Conservation (phyloP, 306 rosid species). For the Psophocarpus tetragonolobus region DNA sequence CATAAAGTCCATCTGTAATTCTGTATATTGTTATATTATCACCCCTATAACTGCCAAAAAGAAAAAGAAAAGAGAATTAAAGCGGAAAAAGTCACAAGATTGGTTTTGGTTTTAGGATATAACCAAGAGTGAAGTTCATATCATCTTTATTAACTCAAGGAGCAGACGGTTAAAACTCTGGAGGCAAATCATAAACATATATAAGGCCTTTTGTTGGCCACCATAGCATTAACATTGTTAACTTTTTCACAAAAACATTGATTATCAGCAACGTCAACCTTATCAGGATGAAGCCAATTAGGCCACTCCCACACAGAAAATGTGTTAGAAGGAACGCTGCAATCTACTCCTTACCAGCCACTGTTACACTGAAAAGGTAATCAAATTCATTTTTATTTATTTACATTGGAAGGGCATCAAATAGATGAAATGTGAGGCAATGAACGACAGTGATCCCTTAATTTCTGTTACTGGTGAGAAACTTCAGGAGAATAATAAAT, state of each 20-base stretch:
- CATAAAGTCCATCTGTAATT: conserved; percentile 73
- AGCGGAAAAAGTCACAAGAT: conserved; percentile 14
- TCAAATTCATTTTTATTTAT: conserved; percentile 37
- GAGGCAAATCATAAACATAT: conserved; percentile 85
- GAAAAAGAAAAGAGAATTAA: not conserved
- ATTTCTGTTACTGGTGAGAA: not conserved
- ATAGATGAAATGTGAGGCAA: not conserved
- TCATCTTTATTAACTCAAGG: conserved; percentile 68
- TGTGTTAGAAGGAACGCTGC: conserved; percentile 76
- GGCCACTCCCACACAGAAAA: conserved; percentile 86
- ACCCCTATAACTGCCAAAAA: conserved; percentile 63
- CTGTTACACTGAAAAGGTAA: conserved; percentile 66
- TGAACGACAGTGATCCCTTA: not conserved
- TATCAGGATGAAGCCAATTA: conserved; percentile 83
- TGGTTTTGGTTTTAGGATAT: conserved; percentile 23
- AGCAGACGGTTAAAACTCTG: conserved; percentile 84
- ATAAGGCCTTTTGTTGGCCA: conserved; percentile 84
- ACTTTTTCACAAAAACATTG: conserved; percentile 33
- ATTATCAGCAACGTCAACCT: conserved; percentile 56
- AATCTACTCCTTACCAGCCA: conserved; percentile 97
- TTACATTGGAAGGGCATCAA: conserved; percentile 2
- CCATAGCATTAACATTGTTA: conserved; percentile 53
- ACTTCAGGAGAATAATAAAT: conserved; percentile 12
- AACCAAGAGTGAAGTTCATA: conserved; percentile 32
- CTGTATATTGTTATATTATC: conserved; percentile 76